Evolutionary conservation across 805 yeast genomes (phyloP).

Genomic region (Ogataea methanolica): DNA sequence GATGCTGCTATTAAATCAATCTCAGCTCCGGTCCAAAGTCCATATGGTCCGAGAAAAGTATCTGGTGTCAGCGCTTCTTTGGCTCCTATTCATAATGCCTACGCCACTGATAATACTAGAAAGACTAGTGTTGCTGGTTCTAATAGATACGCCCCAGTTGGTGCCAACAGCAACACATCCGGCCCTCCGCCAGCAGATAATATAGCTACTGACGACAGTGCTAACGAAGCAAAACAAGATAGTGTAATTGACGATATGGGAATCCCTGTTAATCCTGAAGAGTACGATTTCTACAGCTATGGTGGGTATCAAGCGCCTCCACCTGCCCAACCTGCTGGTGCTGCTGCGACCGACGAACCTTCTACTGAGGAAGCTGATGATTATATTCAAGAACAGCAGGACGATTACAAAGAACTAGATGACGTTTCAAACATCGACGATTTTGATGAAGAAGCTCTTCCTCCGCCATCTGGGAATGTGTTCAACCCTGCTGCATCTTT

Average conservation of each 20-base stretch:
- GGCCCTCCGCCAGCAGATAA: neutral
- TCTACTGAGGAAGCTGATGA: slow-evolving; percentile 4
- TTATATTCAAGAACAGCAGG: neutral
- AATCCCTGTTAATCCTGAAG: neutral
- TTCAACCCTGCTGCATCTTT: slow-evolving; percentile 16
- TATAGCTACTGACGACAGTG: slow-evolving; percentile 12
- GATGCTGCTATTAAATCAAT: neutral
- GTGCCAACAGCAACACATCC: neutral
- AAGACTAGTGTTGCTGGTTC: slow-evolving; percentile 4
- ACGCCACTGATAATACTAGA: slow-evolving; percentile 12
- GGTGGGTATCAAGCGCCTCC: neutral
- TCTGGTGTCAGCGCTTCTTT: neutral
- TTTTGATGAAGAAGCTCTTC: slow-evolving; percentile 9
- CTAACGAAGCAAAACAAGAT: slow-evolving; percentile 5
- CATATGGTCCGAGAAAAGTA: slow-evolving; percentile 3
- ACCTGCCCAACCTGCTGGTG: neutral
- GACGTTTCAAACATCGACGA: neutral
- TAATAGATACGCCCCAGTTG: slow-evolving; percentile 7
- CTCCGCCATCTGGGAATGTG: slow-evolving; percentile 17
- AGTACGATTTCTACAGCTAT: neutral
- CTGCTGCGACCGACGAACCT: neutral
- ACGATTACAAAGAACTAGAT: neutral
- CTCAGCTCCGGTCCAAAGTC: neutral
- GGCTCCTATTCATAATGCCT: slow-evolving; percentile 17
- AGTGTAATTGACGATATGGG: slow-evolving; percentile 3